These are phyloP conservation scores for Rhinocladiella similis DNA, from an alignment of 2,329 filamentous ascomycete genomes.

Conservation along the genomic window DNA sequence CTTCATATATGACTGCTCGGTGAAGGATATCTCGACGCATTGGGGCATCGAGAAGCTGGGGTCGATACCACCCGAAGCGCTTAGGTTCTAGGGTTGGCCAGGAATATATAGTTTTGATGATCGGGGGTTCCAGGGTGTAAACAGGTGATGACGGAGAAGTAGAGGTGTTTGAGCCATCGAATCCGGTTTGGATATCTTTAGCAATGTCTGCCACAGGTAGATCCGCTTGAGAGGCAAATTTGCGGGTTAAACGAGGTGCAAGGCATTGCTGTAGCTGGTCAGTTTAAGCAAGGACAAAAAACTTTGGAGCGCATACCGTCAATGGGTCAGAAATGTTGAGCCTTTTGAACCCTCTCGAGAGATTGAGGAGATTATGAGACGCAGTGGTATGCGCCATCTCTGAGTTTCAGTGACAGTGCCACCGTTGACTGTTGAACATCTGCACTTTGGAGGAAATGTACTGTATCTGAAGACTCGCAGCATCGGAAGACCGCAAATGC, in stretches of 20 bases:
- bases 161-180: slow-evolving; percentile 31
- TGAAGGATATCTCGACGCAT: slow-evolving; percentile 90
- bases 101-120: slow-evolving; percentile 81
- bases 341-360: slow-evolving; percentile 22
- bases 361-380: slow-evolving; percentile 22
- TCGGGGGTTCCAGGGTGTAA: slow-evolving; percentile 48
- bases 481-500: neutral
- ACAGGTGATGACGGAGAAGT: slow-evolving; percentile 21
- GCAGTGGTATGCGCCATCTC: slow-evolving; percentile 23
- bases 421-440: neutral
- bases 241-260: slow-evolving; percentile 41
- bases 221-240: slow-evolving; percentile 52
- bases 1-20: slow-evolving; percentile 88
- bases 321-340: slow-evolving; percentile 39
- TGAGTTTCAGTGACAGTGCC: neutral
- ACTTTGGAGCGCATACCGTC: slow-evolving; percentile 33
- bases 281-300: slow-evolving; percentile 1
- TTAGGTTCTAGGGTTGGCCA: slow-evolving; percentile 88
- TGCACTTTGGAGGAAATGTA: too few relatives aligned
- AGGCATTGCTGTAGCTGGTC: slow-evolving; percentile 46
- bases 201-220: slow-evolving; percentile 25
- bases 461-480: too few relatives aligned
- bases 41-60: slow-evolving; percentile 81
- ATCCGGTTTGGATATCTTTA: slow-evolving; percentile 24
- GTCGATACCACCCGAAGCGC: slow-evolving; percentile 73